Evolutionary conservation across 2,329 filamentous ascomycete species (phyloP), one percentile per base, ranked within the genome.

Genomic region (Pyricularia pennisetigena): DNA sequence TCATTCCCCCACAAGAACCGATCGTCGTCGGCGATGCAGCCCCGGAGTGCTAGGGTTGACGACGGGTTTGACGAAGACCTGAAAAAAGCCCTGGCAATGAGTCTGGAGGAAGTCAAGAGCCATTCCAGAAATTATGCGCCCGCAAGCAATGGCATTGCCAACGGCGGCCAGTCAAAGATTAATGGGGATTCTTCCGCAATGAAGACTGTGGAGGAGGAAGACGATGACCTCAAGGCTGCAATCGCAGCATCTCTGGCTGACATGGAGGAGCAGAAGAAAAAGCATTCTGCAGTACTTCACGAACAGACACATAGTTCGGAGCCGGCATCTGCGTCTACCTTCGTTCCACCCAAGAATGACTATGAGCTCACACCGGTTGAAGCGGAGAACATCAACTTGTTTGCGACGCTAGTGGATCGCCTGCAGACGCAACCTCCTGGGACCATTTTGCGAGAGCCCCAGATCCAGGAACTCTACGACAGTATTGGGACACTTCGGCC

Each of bases 251-350:
- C 95, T 5, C 78, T 99, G 69, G 91, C 92, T 28, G 95, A 99
- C 75, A 97, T 98, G 93, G 95, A 99, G 78, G 92, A 97, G 77
- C 94, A 99, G 77, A 98, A 99, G 82, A 90, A 94, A 79, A 89
- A 89, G 72, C 93, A 98, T 76, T 88, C 93, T 1, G 91, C 90
- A 5, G 88, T 88, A 1, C 84, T 98, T 73, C 96, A 95, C 76
- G 88, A 92, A 74, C 92, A 95, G 70, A 86, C 90, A 1, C 84
- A 86, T 0, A 83, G 81, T 54, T 80, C 83, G 1, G 80, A 82
- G 29, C 78, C 81, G 20, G 77, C 81, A 3, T 77, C 81, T 2
- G 78, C 83, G 12, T 76, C 83, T 28, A 81, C 82, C 6, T 87
- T 85, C 71, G 77, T 82, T 4, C 79, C 91, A 62, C 90, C 92